phyloP scores from a whole-genome alignment of 495 filamentous ascomycete species.

The Parmelia sp. region DNA sequence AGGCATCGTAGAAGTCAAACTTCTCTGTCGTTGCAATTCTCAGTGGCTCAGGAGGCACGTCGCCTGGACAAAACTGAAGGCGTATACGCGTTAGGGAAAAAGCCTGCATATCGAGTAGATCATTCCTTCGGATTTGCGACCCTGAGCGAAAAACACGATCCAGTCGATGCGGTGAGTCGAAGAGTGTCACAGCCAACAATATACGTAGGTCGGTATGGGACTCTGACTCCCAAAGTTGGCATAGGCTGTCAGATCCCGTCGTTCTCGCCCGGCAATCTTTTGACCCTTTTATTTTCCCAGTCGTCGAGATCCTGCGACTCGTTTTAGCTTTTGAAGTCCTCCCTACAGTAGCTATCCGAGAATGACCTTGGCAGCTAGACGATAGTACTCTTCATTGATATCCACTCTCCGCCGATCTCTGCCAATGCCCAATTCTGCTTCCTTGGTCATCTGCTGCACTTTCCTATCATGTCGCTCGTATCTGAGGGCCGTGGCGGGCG shows the following conservation, averaged over 20 bases:
- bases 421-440: conserved; percentile 77
- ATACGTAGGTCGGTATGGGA: background rate
- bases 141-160: background rate
- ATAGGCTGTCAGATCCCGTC: conserved; percentile 55
- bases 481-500: conserved; percentile 83
- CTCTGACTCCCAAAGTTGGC: conserved; percentile 42
- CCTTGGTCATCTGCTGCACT: conserved; percentile 69
- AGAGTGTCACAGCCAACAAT: background rate
- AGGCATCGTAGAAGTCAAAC: background rate
- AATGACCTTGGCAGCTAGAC: conserved; percentile 46
- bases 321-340: conserved; percentile 1
- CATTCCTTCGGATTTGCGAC: background rate
- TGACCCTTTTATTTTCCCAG: conserved; percentile 93
- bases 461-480: conserved; percentile 90
- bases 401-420: conserved; percentile 66
- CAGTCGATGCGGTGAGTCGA: background rate
- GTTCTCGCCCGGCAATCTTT: conserved; percentile 78
- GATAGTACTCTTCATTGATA: conserved; percentile 86
- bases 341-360: background rate
- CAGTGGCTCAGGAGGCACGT: background rate
- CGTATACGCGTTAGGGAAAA: background rate
- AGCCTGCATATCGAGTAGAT: background rate
- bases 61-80: background rate
- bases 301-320: conserved; percentile 79
- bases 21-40: background rate